Base-by-base conservation (phyloP, 2,329 filamentous ascomycete species). In the Colletotrichum sp. region DNA sequence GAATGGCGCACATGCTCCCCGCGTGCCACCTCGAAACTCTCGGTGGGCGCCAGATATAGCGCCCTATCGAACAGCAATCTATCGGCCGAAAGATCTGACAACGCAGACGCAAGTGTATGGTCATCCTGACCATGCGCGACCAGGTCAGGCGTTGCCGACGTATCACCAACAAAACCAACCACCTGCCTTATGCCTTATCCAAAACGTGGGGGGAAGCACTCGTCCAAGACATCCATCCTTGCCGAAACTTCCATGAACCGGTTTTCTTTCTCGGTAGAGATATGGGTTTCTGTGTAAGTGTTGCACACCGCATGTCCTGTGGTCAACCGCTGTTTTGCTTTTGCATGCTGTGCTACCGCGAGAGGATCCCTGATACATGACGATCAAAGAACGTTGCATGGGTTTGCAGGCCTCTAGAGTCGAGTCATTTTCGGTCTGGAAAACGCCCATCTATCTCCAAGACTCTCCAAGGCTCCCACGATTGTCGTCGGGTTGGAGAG, bases 231-330 rank as follows among this genome's bases (percentile, higher is more conserved):
- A 43, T 43, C 39, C n/a, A 62, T 32, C 32, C 32, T 36, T 34
- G 28, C 32, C n/a, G 60, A 39, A 65, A 25, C 10, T 34, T 43
- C 61, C 61, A 65, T 39, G 22, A 65, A 39, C 61, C 34, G 39
- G 39, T 66, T 55, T 52, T 55, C 36, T 18, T 60, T n/a, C 15
- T 60, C 25, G 28, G n/a, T 27, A 16, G 25, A 27, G 52, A 10
- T 16, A 28, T 39, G 22, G 36, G 28, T 68, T 22, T 39, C 36
- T 22, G 66, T 43, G 66, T 39, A 34, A 30, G 34, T 43, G 66
- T 58, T 32, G 52, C 52, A 68, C 66, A 68, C 32, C 66, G 66
- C 66, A 68, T 68, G 22, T 68, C 65, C 66, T 68, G 66, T 52
- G 48, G 28, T 39, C n/a, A 60, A 39, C 66, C 48, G 62, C 25